Base-by-base conservation (phyloP, 1,284 basidiomycete species). In the Sporisorium sorghi region DNA sequence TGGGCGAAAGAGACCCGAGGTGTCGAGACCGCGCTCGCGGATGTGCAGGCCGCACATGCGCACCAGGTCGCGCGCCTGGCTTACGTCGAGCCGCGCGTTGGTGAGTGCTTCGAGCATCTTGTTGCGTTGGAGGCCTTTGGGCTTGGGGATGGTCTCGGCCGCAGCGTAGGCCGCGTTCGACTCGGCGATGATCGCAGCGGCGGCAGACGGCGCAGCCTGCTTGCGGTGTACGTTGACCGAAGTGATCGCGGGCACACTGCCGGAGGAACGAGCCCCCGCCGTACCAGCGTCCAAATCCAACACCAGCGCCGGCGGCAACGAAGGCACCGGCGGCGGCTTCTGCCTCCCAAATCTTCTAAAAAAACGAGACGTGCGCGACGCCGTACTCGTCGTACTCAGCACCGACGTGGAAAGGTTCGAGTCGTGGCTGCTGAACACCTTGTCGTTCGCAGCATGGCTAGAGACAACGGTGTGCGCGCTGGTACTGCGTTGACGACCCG, bases 1-100 rank as follows among this genome's bases (percentile, higher is more conserved):
- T 19, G 79, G 69, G 1, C 78, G 58, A 42, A 81, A 79, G 11
- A 81, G 71, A 10, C 79, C 79, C 1, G 75, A 48, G 0, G 74
- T 81, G 32, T 76, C 79, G 19, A 81, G 64, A 3, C 79, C 79
- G 12, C 76, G 51, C 37, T 69, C 60, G 50, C 70, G 60, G 30
- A 78, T 73, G 6, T 78, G 73, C 23, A 61, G 21, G 0, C 62
- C 66, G 32, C 73, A 78, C 55, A 76, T 58, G 26, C 68, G 62
- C 17, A 74, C 49, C 32, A 78, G 48, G 23, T 65, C 69, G 17
- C 66, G 40, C 0, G 58, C 50, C 43, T 71, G 61, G 0, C 21
- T 9, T 5, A 76, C 65, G 23, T 70, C 43, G 21, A 78, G 58
- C 5, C 68, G 62, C 1, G 73, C 76, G 24, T 76, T 76, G 3